Evolutionary conservation across 2,329 filamentous ascomycete species (phyloP), one percentile per base, ranked within the genome.

Genomic region (Bipolaris cookei): DNA sequence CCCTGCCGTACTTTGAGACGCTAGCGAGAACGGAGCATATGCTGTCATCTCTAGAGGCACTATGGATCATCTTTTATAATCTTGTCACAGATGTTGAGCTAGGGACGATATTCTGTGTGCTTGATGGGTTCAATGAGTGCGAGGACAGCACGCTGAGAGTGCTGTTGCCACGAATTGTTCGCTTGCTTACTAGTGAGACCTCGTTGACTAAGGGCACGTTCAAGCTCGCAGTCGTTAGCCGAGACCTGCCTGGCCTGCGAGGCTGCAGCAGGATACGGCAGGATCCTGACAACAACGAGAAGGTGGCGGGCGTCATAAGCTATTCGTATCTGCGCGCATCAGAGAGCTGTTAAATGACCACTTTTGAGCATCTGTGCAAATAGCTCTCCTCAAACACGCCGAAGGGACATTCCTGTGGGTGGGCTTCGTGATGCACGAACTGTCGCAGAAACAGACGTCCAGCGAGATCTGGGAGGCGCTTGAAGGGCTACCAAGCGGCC

Each of bases 331-430:
- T 5, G 34, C 35, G 10, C 66, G 63, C 59, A 60, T 73, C 7
- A 34, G 57, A 21, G 56, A 62, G 44, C 39, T 72, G 53, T 64
- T 60, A 16, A 30, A 34, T 21, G 49, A 51, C 47, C 16, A 41
- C 1, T 52, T 63, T 45, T 46, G 38, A 11, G 14, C 37, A 54
- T 28, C 51, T 60, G 41, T 64, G 43, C 53, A 62, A 55, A 28
- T 41, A 43, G 42, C 37, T 16, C 61, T 76, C 14, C 47, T 58
- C 0, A 32, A 61, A 39, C 57, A 68, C 8, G 62, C 73, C 10
- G 47, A 72, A 47, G 72, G 70, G 3, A 76, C 70, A 42, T 76
- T 76, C 44, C 62, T 77, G 6, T 77, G 70, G 74, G 66, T 71
- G 14, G 68, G 63, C 20, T 63, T 67, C 35, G 64, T 68, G 14